Percentiles rank a stretch among this genome's conserved stretches.
phyloP scores from a whole-genome alignment of 768 basidiomycete species.

The Boletus edulis region DNA sequence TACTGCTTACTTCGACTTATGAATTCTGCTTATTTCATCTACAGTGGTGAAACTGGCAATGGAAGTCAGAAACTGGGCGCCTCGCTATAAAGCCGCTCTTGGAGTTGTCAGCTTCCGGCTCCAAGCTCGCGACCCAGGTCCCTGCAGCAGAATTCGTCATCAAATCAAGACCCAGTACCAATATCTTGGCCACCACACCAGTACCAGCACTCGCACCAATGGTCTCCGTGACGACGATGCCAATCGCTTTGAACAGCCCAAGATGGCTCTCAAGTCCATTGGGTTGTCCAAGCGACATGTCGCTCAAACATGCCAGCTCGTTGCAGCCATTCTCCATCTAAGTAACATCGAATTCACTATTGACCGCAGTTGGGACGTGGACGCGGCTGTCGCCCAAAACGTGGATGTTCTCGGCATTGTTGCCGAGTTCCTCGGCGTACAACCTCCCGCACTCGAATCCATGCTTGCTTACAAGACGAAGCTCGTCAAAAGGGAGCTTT shows the following conservation, averaged over 20 bases:
- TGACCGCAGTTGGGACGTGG: conserved; percentile 82
- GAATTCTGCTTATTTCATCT: conserved; percentile 6
- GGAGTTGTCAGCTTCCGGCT: conserved; percentile 86
- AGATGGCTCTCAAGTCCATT: conserved; percentile 88
- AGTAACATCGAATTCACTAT: conserved; percentile 93
- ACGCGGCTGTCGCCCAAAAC: conserved; percentile 91
- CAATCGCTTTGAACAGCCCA: conserved; percentile 90
- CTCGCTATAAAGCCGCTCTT: conserved; percentile 90
- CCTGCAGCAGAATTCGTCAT: conserved; percentile 95
- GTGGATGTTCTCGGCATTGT: conserved; percentile 77
- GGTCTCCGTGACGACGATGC: conserved; percentile 74
- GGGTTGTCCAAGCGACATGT: conserved; percentile 94
- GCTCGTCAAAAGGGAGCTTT: conserved; percentile 96
- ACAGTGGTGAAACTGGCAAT: conserved; percentile 87
- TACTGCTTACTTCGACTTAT: conserved; percentile 25
- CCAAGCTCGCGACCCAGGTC: conserved; percentile 82
- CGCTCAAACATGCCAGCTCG: conserved; percentile 90
- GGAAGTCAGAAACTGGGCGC: conserved; percentile 92
- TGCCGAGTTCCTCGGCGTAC: conserved; percentile 93
- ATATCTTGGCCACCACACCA: conserved; percentile 75
- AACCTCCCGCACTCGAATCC: conserved; percentile 66
- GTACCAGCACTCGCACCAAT: conserved; percentile 39
- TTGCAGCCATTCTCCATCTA: conserved; percentile 94
- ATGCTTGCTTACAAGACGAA: conserved; percentile 90
- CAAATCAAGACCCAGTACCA: conserved; percentile 83